Evolutionary conservation across 305 asterid species (phyloP).

Genomic region (Fraxinus paxiana): DNA sequence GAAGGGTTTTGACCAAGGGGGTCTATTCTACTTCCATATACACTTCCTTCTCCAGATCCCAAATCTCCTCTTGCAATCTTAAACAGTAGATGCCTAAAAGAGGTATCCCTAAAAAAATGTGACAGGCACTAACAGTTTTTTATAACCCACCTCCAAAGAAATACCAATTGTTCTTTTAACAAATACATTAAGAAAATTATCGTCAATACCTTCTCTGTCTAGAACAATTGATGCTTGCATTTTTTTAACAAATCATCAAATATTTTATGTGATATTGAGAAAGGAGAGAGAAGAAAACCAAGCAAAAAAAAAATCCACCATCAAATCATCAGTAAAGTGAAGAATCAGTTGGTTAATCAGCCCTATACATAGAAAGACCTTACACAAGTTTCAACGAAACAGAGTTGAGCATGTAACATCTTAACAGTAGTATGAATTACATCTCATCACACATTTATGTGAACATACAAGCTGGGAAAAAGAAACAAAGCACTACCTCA

Average conservation of each 20-base stretch:
- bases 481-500: slow-evolving; percentile 52
- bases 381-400: neutral
- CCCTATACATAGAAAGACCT: neutral
- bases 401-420: neutral
- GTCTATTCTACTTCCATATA: neutral
- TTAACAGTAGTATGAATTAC: neutral
- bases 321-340: neutral
- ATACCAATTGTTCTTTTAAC: neutral
- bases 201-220: neutral
- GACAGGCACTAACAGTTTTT: neutral
- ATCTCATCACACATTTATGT: neutral
- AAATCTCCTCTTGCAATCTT: neutral
- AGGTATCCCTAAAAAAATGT: neutral
- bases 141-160: neutral
- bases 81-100: neutral
- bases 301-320: neutral
- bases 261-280: neutral
- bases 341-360: neutral
- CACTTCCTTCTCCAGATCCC: neutral
- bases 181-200: neutral
- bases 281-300: neutral
- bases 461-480: slow-evolving; percentile 10
- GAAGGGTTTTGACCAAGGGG: neutral
- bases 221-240: neutral
- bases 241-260: neutral